These are phyloP conservation scores for Myrica gale DNA, from an alignment of 306 rosid species.

Conservation along the genomic window DNA sequence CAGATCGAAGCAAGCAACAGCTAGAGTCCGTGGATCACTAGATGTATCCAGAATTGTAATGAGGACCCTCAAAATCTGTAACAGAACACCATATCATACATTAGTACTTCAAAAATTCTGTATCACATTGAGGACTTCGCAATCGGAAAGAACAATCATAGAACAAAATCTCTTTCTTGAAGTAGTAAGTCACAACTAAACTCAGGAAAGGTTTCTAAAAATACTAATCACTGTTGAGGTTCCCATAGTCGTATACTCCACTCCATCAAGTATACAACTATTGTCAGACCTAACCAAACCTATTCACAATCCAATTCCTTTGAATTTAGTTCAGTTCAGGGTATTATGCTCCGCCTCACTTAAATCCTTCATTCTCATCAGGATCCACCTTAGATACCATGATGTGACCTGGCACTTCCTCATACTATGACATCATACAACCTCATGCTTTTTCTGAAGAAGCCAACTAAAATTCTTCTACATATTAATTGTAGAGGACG, in stretches of 20 bases:
- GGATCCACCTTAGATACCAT: too few relatives aligned
- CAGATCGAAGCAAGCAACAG: slow-evolving; percentile 89
- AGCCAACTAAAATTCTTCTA: background rate
- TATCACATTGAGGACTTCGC: background rate
- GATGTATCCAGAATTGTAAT: slow-evolving; percentile 84
- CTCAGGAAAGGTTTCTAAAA: too few relatives aligned
- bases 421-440: background rate
- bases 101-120: slow-evolving; percentile 16
- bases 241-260: too few relatives aligned
- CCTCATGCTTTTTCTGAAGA: background rate
- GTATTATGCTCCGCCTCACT: too few relatives aligned
- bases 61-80: slow-evolving; percentile 87
- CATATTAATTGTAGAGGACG: background rate
- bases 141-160: background rate
- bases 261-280: too few relatives aligned
- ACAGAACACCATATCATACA: slow-evolving; percentile 20
- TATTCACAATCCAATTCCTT: too few relatives aligned
- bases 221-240: too few relatives aligned
- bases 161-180: background rate
- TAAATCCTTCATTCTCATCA: too few relatives aligned
- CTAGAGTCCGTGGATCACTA: slow-evolving; percentile 78
- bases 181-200: too few relatives aligned
- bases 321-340: too few relatives aligned
- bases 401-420: too few relatives aligned
- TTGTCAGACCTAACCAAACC: too few relatives aligned